phyloP scores from a whole-genome alignment of 2,329 filamentous ascomycete genomes.

The Botryotinia globosa region DNA sequence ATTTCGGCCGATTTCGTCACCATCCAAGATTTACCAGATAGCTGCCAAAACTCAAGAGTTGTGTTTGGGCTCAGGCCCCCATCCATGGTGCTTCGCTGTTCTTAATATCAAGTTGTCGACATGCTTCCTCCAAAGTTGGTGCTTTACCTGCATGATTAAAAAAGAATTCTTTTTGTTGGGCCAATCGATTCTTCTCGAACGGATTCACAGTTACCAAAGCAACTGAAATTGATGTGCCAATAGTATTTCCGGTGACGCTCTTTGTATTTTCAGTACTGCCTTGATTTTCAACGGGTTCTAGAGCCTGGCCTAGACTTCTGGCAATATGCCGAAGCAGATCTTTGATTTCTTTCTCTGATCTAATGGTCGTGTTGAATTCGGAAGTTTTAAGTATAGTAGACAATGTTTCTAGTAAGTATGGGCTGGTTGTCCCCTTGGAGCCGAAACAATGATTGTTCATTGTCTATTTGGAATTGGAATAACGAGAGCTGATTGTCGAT shows the following conservation, averaged over 20 bases:
- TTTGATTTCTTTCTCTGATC: background rate
- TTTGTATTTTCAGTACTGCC: background rate
- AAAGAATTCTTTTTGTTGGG: accelerated
- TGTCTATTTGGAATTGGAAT: too few relatives aligned
- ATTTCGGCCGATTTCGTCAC: background rate
- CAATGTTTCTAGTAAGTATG: background rate
- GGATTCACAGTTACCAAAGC: background rate
- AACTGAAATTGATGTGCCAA: background rate
- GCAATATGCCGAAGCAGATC: background rate
- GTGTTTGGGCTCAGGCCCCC: too few relatives aligned
- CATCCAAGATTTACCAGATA: background rate
- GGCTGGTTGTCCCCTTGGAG: background rate
- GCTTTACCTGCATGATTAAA: background rate
- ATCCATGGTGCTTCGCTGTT: accelerated
- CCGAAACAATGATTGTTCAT: too few relatives aligned
- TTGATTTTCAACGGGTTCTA: too few relatives aligned
- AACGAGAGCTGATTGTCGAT: too few relatives aligned
- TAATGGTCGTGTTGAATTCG: background rate
- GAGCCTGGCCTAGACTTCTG: background rate
- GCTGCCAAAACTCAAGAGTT: background rate
- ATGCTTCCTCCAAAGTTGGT: background rate
- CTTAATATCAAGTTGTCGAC: background rate
- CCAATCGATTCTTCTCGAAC: background rate
- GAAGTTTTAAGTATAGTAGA: background rate
- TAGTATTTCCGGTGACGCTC: background rate